Conservation (phyloP, 495 filamentous ascomycete species). For the Annulohypoxylon moriforme region DNA sequence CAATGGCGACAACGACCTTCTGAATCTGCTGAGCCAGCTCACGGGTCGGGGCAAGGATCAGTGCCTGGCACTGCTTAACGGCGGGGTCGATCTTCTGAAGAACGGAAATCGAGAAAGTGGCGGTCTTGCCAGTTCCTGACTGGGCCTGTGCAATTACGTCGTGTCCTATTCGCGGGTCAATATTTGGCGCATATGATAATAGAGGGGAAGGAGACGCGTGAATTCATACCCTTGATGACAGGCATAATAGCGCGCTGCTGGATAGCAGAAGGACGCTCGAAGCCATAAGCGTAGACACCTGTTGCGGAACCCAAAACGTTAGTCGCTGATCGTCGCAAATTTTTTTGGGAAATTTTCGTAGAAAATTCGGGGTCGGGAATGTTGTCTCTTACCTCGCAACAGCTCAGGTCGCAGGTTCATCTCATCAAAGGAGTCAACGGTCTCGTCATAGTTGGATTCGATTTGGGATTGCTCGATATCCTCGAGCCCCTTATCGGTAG, state of each 20-base stretch:
- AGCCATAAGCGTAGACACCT: conserved; percentile 99
- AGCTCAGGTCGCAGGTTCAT: conserved; percentile 98
- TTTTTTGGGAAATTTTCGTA: conserved; percentile 14
- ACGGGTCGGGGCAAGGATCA: conserved; percentile 96
- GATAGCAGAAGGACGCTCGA: conserved; percentile 98
- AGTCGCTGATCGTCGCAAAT: conserved; percentile 25
- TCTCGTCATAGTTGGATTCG: conserved; percentile 99
- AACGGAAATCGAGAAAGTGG: conserved; percentile 98
- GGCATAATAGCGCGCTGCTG: conserved; percentile 99
- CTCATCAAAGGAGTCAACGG: conserved; percentile 97
- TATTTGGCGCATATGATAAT: conserved; percentile 34
- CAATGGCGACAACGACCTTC: conserved; percentile 97
- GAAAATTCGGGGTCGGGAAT: neutral
- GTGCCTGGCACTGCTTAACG: conserved; percentile 93
- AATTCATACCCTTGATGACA: conserved; percentile 93
- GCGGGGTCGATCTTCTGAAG: conserved; percentile 97
- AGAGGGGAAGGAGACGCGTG: conserved; percentile 32
- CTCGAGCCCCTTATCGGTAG: conserved; percentile 95
- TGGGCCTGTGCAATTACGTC: conserved; percentile 99
- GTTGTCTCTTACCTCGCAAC: conserved; percentile 80
- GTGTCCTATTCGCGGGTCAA: conserved; percentile 71
- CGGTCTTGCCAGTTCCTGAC: conserved; percentile 99
- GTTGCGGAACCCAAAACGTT: conserved; percentile 3
- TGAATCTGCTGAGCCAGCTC: conserved; percentile 99
- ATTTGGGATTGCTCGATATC: conserved; percentile 92